Evolutionary conservation across 2,329 filamentous ascomycete genomes (phyloP).

Genomic region (Microascus cirrosus): DNA sequence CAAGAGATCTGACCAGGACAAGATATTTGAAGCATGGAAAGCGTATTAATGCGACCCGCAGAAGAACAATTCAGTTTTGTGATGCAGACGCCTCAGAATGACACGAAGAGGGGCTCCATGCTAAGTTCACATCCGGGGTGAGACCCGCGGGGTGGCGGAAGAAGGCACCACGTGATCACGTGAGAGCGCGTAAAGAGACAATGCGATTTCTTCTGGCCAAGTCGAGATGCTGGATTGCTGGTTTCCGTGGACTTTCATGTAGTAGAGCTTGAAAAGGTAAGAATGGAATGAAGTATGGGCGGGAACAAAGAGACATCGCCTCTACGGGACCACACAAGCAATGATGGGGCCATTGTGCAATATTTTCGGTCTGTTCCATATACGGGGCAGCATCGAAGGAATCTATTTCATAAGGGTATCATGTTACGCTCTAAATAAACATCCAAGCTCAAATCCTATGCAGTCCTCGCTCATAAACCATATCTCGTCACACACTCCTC

Average conservation of each 20-base stretch:
- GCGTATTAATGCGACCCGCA: not conserved
- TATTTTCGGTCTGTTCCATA: not conserved
- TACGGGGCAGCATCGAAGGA: not conserved
- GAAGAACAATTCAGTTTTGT: not conserved
- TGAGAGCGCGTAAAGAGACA: not conserved
- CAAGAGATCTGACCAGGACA: not conserved
- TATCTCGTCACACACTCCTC: constrained; percentile 61
- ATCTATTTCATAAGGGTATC: constrained; percentile 1
- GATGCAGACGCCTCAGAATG: not conserved
- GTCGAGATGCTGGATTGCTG: not conserved
- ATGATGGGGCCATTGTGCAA: not conserved
- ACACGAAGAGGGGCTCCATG: not conserved
- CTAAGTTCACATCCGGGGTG: not conserved
- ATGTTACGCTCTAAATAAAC: not conserved
- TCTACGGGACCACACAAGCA: too few relatives aligned
- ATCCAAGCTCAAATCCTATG: not conserved
- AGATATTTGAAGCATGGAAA: not conserved
- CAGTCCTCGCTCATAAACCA: constrained; percentile 24
- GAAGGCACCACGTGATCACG: constrained; percentile 1
- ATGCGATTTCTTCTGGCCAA: not conserved
- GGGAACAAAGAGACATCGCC: too few relatives aligned
- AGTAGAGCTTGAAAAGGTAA: too few relatives aligned
- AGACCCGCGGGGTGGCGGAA: not conserved
- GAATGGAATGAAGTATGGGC: too few relatives aligned
- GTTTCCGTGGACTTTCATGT: not conserved